Conservation (phyloP, 192 early-diverging fungal species). For the Coemansia sp. region DNA sequence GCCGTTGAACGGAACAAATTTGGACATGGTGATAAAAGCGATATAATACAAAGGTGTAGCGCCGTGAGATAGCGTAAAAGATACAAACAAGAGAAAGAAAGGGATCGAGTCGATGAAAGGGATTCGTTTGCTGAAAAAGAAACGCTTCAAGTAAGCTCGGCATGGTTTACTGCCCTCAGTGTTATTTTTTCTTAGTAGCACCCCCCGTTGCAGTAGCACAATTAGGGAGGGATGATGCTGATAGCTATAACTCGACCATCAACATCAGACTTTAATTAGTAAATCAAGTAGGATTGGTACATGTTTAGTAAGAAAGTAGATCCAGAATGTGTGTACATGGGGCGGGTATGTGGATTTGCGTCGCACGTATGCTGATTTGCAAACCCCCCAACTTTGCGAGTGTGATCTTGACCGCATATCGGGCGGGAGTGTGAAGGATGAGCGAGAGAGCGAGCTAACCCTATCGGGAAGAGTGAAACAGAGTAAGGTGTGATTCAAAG, state of each 20-base stretch:
- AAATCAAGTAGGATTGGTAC: not conserved
- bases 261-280: not conserved
- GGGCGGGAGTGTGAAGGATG: not conserved
- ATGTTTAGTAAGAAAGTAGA: not conserved
- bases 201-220: conserved; percentile 1
- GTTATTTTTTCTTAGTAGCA: not conserved
- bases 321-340: not conserved
- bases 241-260: not conserved
- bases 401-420: not conserved
- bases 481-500: conserved; percentile 29
- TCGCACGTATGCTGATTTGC: not conserved
- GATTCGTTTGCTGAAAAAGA: not conserved
- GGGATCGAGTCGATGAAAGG: not conserved
- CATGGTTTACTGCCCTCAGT: not conserved
- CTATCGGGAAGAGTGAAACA: conserved; percentile 17
- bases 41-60: conserved; percentile 4
- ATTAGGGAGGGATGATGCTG: not conserved
- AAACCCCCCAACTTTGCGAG: not conserved
- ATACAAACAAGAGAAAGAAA: not conserved
- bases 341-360: not conserved
- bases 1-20: conserved; percentile 50
- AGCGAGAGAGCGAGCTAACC: not conserved
- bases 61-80: not conserved
- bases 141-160: not conserved
- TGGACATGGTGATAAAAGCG: conserved; percentile 24